Evolutionary conservation across 371 early-diverging fungal genomes (phyloP), one percentile per base, ranked within the genome.

Genomic region (Mucor piriformis): DNA sequence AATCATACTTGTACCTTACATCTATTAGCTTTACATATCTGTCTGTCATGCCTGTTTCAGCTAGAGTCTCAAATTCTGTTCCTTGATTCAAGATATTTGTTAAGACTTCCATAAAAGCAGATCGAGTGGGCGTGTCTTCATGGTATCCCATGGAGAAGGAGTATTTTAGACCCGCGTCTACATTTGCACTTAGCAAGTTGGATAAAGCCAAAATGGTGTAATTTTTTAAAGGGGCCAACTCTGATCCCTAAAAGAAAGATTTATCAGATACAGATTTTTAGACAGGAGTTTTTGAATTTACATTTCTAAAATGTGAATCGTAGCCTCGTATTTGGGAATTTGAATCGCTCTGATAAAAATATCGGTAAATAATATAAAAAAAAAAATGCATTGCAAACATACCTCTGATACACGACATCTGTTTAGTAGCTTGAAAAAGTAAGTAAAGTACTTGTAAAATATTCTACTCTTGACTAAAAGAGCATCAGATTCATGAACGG

Each of bases 121-220:
- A 83, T 27, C 95, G 77, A 21, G 91, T 91, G 57, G 86, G 83
- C 6, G 85, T 77, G 71, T 94, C 94, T 62, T 92, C 93, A 60
- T 95, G 90, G 56, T 95, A 95, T 6, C 91, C 89, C 84, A 92
- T 89, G 0, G 91, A 83, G 38, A 95, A 75, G 40, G 94, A 92
- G 69, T 86, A 90, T 63, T 89, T 88, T 46, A 96, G 73, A 4
- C 94, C 95, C 38, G 91, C 85, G 67, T 94, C 94, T 43, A 95
- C 84, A 72, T 96, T 96, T 15, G 92, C 90, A 20, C 90, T 85
- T 6, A 96, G 72, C 62, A 96, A 79, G 64, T 94, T 91, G 20
- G 94, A 90, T 47, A 96, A 69, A 0, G 92, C 92, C 49, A 89
- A 76, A 65, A 95, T 91, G 2, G 93, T 87, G 53, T 87, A 85